Conservation (phyloP, 176 grass and related monocot species). For the Triticum timopheevii region DNA sequence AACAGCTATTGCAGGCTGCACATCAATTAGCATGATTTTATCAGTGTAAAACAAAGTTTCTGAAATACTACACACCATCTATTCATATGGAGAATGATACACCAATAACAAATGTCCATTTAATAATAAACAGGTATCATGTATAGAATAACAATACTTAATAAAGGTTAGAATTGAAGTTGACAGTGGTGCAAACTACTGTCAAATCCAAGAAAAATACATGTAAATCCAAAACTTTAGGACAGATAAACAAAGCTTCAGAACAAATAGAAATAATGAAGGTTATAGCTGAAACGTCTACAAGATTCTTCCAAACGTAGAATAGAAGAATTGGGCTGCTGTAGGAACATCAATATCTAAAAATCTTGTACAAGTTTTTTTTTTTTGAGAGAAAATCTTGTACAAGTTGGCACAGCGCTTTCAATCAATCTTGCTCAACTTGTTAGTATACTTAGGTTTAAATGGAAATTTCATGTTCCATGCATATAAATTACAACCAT, state of each 20-base stretch:
- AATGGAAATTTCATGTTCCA: neutral
- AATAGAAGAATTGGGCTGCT: neutral
- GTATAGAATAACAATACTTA: neutral
- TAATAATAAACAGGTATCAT: neutral
- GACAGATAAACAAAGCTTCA: neutral
- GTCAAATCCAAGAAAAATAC: neutral
- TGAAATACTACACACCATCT: neutral
- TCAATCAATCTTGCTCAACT: too few species aligned
- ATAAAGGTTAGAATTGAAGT: neutral
- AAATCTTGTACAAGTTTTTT: too few species aligned
- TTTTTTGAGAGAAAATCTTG: too few species aligned
- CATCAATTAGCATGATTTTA: conserved; percentile 14
- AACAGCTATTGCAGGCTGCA: conserved; percentile 89
- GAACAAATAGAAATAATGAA: neutral
- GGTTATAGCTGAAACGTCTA: neutral
- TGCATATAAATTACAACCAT: neutral
- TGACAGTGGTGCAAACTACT: neutral
- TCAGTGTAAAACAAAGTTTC: conserved; percentile 17
- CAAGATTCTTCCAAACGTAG: neutral
- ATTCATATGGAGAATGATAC: neutral
- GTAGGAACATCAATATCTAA: neutral
- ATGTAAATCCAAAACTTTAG: neutral
- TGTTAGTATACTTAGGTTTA: neutral
- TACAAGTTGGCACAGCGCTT: too few species aligned
- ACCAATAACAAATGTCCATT: neutral